Evolutionary conservation across 495 filamentous ascomycete species (phyloP), one percentile per base, ranked within the genome.

Genomic region (Penicillium cinerascens): DNA sequence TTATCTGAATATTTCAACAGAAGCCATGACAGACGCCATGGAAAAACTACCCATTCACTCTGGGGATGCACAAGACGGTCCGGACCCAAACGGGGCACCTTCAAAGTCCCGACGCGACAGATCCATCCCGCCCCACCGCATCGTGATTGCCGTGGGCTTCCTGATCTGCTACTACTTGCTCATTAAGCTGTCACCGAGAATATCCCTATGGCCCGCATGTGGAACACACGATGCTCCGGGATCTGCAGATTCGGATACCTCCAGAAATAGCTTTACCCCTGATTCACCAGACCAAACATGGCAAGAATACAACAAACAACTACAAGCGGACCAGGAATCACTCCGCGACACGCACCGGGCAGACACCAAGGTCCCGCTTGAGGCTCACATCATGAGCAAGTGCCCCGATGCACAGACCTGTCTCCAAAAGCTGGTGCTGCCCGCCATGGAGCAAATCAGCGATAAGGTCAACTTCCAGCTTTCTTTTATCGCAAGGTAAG

Each of bases 301-400:
- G 23, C 2, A 29, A 33, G 5, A 37, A 47, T 40, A 8, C 20
- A 33, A 8, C 21, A 33, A 23, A 33, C 29, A 27, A 53, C 13
- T 8, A 33, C 17, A 25, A 25, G 9, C 7, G 23, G 22, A 17
- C 2, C 52, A 25, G 25, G 38, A 40, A 8, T 23, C 45, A 15
- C 49, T 43, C 23, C 21, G 7, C 10, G 10, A 10, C 26, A 44
- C n/a, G 25, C 35, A 43, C 8, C 27, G n/a, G 18, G 4, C 21
- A 1, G 43, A 45, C 16, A 63, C 56, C 9, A 80, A 75, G 44
- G 85, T 96, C 10, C 85, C 91, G 3, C 74, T 98, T 8, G 93
- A 98, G 63, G 87, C 88, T 49, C 89, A 95, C 63, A 87, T 96
- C 54, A 96, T 96, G 87, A 88, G 86, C 69, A 96, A 97, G 74